These are phyloP conservation scores for Ramaria sp. DNA, from an alignment of 768 basidiomycete genomes.

Conservation along the genomic window DNA sequence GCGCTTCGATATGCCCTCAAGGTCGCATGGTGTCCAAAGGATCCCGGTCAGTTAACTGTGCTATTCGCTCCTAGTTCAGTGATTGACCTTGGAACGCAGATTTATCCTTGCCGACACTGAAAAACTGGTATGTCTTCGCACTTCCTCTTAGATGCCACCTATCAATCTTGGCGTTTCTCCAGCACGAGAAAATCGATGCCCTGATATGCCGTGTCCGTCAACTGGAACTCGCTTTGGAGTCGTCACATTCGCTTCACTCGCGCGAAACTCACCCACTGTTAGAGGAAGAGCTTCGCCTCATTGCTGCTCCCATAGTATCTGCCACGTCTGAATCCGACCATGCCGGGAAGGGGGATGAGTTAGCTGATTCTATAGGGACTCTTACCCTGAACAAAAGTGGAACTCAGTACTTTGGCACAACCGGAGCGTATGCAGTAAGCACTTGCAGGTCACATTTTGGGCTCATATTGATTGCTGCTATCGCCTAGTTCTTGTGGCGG, in stretches of 20 bases:
- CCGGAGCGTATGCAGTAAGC: slow-evolving; percentile 3
- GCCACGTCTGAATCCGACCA: slow-evolving; percentile 16
- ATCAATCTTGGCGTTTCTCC: no score
- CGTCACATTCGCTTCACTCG: slow-evolving; percentile 39
- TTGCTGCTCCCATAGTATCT: slow-evolving; percentile 50
- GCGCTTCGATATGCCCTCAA: slow-evolving; percentile 6
- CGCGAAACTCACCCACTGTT: slow-evolving; percentile 47
- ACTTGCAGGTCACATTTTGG: neutral
- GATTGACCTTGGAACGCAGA: neutral
- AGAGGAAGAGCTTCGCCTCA: slow-evolving; percentile 46
- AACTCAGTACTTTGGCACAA: slow-evolving; percentile 4
- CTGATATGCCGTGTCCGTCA: slow-evolving; percentile 52
- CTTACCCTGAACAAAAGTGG: slow-evolving; percentile 18
- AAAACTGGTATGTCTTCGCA: slow-evolving; percentile 4
- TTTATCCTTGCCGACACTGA: slow-evolving; percentile 15
- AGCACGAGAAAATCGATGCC: slow-evolving; percentile 53
- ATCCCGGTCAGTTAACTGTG: neutral
- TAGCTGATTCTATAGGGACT: slow-evolving; percentile 50
- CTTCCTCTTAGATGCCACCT: neutral
- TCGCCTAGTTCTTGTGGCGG: neutral
- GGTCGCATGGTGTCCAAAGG: slow-evolving; percentile 5
- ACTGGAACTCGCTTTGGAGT: slow-evolving; percentile 53
- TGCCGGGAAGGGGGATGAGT: slow-evolving; percentile 23
- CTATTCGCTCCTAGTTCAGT: neutral
- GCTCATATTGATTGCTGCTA: neutral